Percentiles rank a stretch among this genome's conserved stretches.
These are phyloP conservation scores for Cyberlindnera meyerae DNA, from an alignment of 805 yeast species.

Conservation along the genomic window DNA sequence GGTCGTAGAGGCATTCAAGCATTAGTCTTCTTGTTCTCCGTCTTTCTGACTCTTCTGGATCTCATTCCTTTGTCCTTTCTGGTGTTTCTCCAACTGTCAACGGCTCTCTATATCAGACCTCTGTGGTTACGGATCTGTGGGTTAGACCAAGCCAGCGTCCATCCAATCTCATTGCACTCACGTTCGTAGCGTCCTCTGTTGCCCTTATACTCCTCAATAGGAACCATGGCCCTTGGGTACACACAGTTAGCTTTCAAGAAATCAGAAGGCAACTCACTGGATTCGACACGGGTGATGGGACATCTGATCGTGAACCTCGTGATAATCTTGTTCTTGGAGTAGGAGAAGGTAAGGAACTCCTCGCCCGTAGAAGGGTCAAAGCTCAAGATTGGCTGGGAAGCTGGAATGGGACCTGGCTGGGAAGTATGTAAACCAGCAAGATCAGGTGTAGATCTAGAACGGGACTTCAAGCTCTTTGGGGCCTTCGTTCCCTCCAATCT, in stretches of 20 bases:
- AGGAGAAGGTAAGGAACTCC: slow-evolving; percentile 28
- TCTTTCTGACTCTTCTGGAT: slow-evolving; percentile 35
- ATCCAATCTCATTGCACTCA: slow-evolving; percentile 44
- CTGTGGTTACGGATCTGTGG: slow-evolving; percentile 38
- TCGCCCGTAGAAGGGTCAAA: slow-evolving; percentile 26
- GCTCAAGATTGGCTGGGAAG: slow-evolving; percentile 23
- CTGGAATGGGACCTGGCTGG: slow-evolving; percentile 34
- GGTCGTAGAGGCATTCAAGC: no score
- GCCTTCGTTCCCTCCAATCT: slow-evolving; percentile 1
- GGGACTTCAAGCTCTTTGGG: slow-evolving; percentile 6
- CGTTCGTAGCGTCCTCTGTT: slow-evolving; percentile 42
- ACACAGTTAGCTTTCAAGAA: slow-evolving; percentile 40
- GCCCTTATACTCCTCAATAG: slow-evolving; percentile 38
- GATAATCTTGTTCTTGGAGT: slow-evolving; percentile 29
- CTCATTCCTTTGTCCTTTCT: slow-evolving; percentile 36
- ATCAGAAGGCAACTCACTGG: slow-evolving; percentile 22
- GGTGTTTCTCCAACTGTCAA: slow-evolving; percentile 48
- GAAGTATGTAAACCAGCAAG: slow-evolving; percentile 13
- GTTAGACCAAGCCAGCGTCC: slow-evolving; percentile 41
- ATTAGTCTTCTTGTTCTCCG: slow-evolving; percentile 7
- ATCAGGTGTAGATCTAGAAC: slow-evolving; percentile 16
- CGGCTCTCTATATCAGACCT: slow-evolving; percentile 48
- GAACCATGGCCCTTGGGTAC: slow-evolving; percentile 44
- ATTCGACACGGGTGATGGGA: slow-evolving; percentile 14
- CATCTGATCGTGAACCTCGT: slow-evolving; percentile 23